Evolutionary conservation across 371 early-diverging fungal genomes (phyloP).

Genomic region (Saksenaea vasiformis): DNA sequence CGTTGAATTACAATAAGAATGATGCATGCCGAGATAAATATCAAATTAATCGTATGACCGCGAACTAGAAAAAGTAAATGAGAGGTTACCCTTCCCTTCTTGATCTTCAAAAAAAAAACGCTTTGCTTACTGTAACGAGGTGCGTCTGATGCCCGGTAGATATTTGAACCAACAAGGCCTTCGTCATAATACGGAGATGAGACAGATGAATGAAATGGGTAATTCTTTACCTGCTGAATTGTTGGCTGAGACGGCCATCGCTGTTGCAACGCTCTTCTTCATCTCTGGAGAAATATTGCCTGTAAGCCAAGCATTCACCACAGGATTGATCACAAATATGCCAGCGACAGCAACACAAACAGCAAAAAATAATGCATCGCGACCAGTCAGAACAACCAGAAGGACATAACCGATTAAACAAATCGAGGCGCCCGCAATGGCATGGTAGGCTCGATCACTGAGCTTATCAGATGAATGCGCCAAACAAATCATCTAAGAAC

Average conservation of each 20-base stretch:
- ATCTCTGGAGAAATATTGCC: slow-evolving; percentile 48
- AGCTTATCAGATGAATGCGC: slow-evolving; percentile 43
- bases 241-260: slow-evolving; percentile 52
- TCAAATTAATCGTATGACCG: slow-evolving; percentile 37
- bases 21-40: slow-evolving; percentile 34
- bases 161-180: slow-evolving; percentile 46
- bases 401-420: slow-evolving; percentile 43
- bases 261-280: slow-evolving; percentile 51
- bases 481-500: slow-evolving; percentile 35
- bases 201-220: background rate
- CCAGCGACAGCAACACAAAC: slow-evolving; percentile 49
- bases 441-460: slow-evolving; percentile 45
- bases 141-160: slow-evolving; percentile 47
- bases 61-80: slow-evolving; percentile 23
- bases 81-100: background rate
- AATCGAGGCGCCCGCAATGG: slow-evolving; percentile 34
- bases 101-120: background rate
- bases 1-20: slow-evolving; percentile 31
- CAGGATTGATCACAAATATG: slow-evolving; percentile 47
- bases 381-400: slow-evolving; percentile 15
- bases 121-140: slow-evolving; percentile 39
- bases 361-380: slow-evolving; percentile 28
- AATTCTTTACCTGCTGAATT: slow-evolving; percentile 36
- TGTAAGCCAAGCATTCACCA: slow-evolving; percentile 54
- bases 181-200: background rate